Evolutionary conservation across 2,329 filamentous ascomycete genomes (phyloP).

Genomic region (Pseudopithomyces maydicus): DNA sequence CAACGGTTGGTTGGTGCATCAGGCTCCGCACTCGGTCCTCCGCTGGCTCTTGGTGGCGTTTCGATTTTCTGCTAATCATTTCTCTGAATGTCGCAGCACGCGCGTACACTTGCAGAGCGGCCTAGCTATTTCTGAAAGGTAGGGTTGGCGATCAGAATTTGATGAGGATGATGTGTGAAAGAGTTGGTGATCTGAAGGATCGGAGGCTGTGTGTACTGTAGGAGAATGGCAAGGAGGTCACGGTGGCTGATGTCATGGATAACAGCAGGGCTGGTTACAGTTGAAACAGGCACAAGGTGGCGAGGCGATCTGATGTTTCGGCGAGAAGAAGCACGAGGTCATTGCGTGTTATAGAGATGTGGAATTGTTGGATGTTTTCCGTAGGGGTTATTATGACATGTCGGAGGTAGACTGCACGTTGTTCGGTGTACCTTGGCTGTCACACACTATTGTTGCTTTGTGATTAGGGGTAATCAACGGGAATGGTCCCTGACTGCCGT

Average conservation of each 20-base stretch:
- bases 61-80: not conserved
- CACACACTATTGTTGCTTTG: not conserved
- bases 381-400: too few species aligned
- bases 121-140: not conserved
- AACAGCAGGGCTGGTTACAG: conserved; percentile 6
- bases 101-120: not conserved
- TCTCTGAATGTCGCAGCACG: not conserved
- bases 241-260: conserved; percentile 9
- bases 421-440: too few species aligned
- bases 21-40: not conserved
- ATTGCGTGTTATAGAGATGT: not conserved
- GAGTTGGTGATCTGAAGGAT: not conserved
- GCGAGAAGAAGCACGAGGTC: conserved; percentile 2
- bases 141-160: not conserved
- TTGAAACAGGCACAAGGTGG: conserved; percentile 3
- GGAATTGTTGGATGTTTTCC: not conserved
- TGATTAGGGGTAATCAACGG: not conserved
- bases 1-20: not conserved
- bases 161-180: not conserved
- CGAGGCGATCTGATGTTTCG: conserved; percentile 5
- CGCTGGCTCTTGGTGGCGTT: not conserved
- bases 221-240: not conserved
- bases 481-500: not conserved
- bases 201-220: not conserved
- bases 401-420: too few species aligned